Conservation (phyloP, 352 stramenopile genomes). For the Phytophthora ohioensis region DNA sequence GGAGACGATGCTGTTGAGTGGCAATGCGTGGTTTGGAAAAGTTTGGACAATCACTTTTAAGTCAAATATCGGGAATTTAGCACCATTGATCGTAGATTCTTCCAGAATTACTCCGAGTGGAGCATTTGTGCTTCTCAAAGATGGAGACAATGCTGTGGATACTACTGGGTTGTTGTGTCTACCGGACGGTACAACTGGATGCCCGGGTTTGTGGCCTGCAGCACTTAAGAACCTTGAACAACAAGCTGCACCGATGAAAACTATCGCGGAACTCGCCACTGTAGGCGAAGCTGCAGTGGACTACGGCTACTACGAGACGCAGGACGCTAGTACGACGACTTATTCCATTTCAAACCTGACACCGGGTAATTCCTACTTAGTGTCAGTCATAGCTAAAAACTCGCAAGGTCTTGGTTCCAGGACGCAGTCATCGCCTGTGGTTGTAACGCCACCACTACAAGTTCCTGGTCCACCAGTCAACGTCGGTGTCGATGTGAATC, state of each 20-base stretch:
- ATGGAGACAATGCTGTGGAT: constrained; percentile 83
- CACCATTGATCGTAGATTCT: constrained; percentile 58
- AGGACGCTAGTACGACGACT: constrained; percentile 57
- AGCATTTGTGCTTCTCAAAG: constrained; percentile 68
- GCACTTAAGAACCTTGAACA: constrained; percentile 15
- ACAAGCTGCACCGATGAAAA: constrained; percentile 14
- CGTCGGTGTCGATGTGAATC: constrained; percentile 79
- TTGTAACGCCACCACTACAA: constrained; percentile 77
- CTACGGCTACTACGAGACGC: constrained; percentile 80
- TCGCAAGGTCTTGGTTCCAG: constrained; percentile 64
- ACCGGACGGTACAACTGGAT: constrained; percentile 49
- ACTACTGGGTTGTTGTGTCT: constrained; percentile 51
- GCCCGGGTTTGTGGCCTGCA: constrained; percentile 55
- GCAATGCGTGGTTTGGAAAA: constrained; percentile 40
- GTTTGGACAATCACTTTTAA: constrained; percentile 87
- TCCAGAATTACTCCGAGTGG: constrained; percentile 61
- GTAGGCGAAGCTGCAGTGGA: constrained; percentile 65
- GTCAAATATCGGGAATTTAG: constrained; percentile 68
- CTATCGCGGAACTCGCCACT: constrained; percentile 17
- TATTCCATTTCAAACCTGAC: constrained; percentile 79
- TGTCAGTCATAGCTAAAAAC: constrained; percentile 92
- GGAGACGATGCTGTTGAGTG: constrained; percentile 31
- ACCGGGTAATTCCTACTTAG: constrained; percentile 83
- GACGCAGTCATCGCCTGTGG: constrained; percentile 45
- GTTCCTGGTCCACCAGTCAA: constrained; percentile 72